phyloP scores from a whole-genome alignment of 345 rosid genomes.

The Hirschfeldia incana region DNA sequence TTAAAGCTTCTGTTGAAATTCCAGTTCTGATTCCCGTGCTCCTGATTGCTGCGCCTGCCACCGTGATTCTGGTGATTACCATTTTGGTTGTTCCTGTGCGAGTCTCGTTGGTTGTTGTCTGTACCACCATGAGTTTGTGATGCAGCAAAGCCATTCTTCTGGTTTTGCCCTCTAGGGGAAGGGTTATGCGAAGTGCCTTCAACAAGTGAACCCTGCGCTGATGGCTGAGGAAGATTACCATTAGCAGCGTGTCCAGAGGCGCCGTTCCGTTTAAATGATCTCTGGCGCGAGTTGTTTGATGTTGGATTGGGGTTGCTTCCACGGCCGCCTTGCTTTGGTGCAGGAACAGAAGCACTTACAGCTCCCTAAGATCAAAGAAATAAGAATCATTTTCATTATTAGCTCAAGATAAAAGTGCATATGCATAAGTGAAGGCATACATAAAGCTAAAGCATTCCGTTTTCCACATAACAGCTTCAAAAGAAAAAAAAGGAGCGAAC shows the following conservation, averaged over 20 bases:
- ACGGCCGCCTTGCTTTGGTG: neutral
- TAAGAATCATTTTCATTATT: neutral
- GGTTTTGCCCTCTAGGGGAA: conserved; percentile 40
- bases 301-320: neutral
- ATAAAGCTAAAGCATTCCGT: too few relatives aligned
- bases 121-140: conserved; percentile 46
- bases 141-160: conserved; percentile 51
- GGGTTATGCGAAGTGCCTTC: conserved; percentile 29
- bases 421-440: neutral
- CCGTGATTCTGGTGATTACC: conserved; percentile 64
- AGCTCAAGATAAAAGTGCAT: neutral
- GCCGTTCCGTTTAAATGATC: conserved; percentile 33
- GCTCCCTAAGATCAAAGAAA: neutral
- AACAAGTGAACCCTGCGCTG: conserved; percentile 18
- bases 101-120: conserved; percentile 51
- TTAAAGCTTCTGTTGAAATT: conserved; percentile 50
- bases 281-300: neutral
- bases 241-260: conserved; percentile 30
- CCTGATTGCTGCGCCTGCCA: conserved; percentile 77
- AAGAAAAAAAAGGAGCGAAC: too few relatives aligned
- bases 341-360: neutral
- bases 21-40: conserved; percentile 69
- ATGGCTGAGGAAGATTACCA: conserved; percentile 35
- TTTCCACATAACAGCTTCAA: too few relatives aligned
- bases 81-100: conserved; percentile 62